phyloP scores from a whole-genome alignment of 2,329 filamentous ascomycete species.

The Sphaerulina populicola region DNA sequence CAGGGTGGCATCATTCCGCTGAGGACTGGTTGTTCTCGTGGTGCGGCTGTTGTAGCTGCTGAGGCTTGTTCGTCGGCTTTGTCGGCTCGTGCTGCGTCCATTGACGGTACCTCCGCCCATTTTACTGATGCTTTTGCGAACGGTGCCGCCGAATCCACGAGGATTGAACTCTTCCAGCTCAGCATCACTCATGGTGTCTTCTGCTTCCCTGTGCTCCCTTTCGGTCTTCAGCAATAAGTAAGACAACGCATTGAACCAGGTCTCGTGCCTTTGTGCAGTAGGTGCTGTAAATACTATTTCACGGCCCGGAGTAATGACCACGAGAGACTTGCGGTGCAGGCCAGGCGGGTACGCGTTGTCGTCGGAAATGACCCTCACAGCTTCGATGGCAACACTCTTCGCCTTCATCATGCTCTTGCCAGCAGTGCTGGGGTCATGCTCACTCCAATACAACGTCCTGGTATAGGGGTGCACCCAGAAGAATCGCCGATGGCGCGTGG shows the following conservation, averaged over 20 bases:
- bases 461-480: conserved; percentile 99
- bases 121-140: conserved; percentile 45
- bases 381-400: conserved; percentile 91
- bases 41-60: conserved; percentile 44
- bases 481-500: conserved; percentile 84
- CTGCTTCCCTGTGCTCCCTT: conserved; percentile 41
- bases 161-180: conserved; percentile 76
- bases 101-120: conserved; percentile 38
- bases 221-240: conserved; percentile 75
- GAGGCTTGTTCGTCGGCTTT: conserved; percentile 27
- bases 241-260: conserved; percentile 94
- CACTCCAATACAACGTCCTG: conserved; percentile 92
- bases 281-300: conserved; percentile 89
- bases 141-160: conserved; percentile 26
- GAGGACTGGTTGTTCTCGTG: conserved; percentile 58
- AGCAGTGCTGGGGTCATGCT: conserved; percentile 71
- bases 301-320: conserved; percentile 81
- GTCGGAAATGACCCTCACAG: conserved; percentile 82
- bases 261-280: conserved; percentile 90
- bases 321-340: conserved; percentile 84
- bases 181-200: conserved; percentile 50
- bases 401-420: conserved; percentile 67
- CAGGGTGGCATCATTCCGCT: conserved; percentile 17
- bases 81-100: conserved; percentile 45
- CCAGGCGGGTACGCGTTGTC: conserved; percentile 94